Base-by-base conservation (phyloP, 1,139 yeast species). In the Geotrichum fermentans region DNA sequence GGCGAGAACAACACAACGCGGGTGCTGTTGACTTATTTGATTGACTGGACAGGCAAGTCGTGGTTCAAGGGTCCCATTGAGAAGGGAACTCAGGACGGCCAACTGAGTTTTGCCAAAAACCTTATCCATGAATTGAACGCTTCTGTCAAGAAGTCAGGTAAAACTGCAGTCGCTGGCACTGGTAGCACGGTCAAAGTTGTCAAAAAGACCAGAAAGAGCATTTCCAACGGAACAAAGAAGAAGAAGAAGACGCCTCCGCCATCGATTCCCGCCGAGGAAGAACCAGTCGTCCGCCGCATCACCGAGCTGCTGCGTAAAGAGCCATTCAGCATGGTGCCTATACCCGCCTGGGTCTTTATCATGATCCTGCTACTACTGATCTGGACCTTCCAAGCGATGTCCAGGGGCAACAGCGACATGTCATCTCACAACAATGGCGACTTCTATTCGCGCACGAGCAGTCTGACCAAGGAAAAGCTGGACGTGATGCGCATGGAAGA, bases 41-140 rank as follows among this genome's bases (percentile, higher is more conserved):
- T 90, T 53, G 86, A 83, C 43, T 94, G 98, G 98, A 75, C 86
- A 3, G 95, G 90, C n/a, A 87, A 86, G 64, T 83, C 95, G 29
- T 86, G 97, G 89, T 78, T 90, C 58, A 88, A 89, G 66, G 83
- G 95, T 16, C 84, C 95, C 0, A 82, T 94, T 58, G 98, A 94
- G 63, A 89, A 83, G 61, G 97, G 97, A 6, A 79, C 95, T 14
- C 78, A 84, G 49, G 95, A 87, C 49, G 99, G 98, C 0, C 98
- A 94, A 65, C 79, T 79, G 58, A 82, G 80, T 17, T 77, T 85
- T 16, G 76, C 84, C 69, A 78, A 75, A 50, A 69, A 75, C 1
- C 62, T 89, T 62, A 69, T 79, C 5, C 75, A 73, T n/a, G 83
- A 80, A 47, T 58, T 90, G 38, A 79, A 77, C 56, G 72, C 70